These are phyloP conservation scores for Microcera coccophila DNA, from an alignment of 2,329 filamentous ascomycete species.

Conservation along the genomic window DNA sequence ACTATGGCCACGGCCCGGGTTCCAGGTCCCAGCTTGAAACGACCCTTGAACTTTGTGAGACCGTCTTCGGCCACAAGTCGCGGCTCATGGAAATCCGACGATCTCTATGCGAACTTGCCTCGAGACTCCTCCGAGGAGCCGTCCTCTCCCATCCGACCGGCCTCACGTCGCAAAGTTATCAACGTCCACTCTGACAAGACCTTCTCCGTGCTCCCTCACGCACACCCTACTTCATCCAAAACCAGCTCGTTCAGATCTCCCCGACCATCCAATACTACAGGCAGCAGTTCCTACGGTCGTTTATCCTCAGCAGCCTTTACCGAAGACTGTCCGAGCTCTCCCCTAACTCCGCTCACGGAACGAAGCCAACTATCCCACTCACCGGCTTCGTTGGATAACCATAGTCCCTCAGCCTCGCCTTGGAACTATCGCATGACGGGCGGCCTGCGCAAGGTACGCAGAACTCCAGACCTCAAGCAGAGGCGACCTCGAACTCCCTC, in stretches of 20 bases:
- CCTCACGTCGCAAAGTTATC: constrained; percentile 38
- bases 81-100: constrained; percentile 3
- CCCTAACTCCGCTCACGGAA: constrained; percentile 47
- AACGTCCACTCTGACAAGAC: constrained; percentile 56
- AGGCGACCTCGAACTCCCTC: constrained; percentile 32
- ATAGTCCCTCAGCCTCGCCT: constrained; percentile 32
- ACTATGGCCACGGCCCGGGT: constrained; percentile 18
- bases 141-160: neutral
- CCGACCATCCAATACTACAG: constrained; percentile 43
- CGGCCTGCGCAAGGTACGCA: constrained; percentile 50
- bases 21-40: neutral
- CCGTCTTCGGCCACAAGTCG: neutral
- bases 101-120: neutral
- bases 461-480: constrained; percentile 38
- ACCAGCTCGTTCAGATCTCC: constrained; percentile 37
- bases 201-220: constrained; percentile 47
- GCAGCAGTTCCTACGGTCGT: constrained; percentile 47
- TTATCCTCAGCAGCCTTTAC: constrained; percentile 45
- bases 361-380: constrained; percentile 22
- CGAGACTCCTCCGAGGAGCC: neutral
- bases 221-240: constrained; percentile 27
- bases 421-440: constrained; percentile 54
- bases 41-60: constrained; percentile 1
- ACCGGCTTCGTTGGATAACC: constrained; percentile 15
- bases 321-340: constrained; percentile 47